phyloP scores from a whole-genome alignment of 2,329 filamentous ascomycete species.

The Ilyonectria sp. region DNA sequence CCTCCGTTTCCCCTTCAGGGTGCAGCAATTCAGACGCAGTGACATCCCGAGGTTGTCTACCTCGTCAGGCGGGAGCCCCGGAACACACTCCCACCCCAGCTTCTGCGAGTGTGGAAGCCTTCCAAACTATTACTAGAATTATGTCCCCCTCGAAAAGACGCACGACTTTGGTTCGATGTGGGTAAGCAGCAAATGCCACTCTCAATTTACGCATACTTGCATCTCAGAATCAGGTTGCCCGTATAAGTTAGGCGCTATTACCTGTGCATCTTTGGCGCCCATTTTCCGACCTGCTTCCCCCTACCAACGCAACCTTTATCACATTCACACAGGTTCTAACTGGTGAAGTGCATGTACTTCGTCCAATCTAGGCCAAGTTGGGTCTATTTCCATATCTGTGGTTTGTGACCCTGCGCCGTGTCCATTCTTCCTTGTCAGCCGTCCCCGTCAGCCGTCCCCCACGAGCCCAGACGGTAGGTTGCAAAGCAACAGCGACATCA shows the following conservation, averaged over 20 bases:
- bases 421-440: neutral
- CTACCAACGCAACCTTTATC: slow-evolving; percentile 4
- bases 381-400: neutral
- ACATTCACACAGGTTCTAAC: slow-evolving; percentile 4
- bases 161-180: slow-evolving; percentile 22
- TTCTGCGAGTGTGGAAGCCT: slow-evolving; percentile 10
- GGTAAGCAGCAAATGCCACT: slow-evolving; percentile 27
- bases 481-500: neutral
- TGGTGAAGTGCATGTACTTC: neutral
- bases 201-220: slow-evolving; percentile 9
- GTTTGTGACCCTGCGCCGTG: neutral
- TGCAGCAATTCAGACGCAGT: neutral
- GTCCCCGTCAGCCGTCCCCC: neutral
- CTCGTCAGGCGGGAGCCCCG: slow-evolving; percentile 22
- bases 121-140: slow-evolving; percentile 4
- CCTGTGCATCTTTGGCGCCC: slow-evolving; percentile 12
- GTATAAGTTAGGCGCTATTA: slow-evolving; percentile 36
- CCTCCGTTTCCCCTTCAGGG: slow-evolving; percentile 14
- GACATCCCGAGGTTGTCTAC: slow-evolving; percentile 17
- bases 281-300: slow-evolving; percentile 14
- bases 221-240: slow-evolving; percentile 17
- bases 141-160: neutral
- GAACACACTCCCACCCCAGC: slow-evolving; percentile 34
- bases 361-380: neutral
- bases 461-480: neutral